Base-by-base conservation (phyloP, 2,329 filamentous ascomycete species). In the Fusarium beomiforme region DNA sequence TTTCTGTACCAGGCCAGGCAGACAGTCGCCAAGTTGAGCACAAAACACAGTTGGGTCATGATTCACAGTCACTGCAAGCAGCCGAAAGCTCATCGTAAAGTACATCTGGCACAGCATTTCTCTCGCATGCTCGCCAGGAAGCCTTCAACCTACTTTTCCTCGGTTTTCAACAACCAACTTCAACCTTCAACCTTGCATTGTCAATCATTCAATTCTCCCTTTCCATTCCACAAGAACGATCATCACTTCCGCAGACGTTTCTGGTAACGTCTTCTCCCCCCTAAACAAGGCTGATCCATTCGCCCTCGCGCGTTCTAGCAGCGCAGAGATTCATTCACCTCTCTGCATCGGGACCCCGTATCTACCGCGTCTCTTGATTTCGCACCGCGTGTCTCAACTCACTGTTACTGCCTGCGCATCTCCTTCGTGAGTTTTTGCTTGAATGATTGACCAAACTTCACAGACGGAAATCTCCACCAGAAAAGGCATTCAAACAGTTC, bases 51-150 rank as follows among this genome's bases (percentile, higher is more conserved):
- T 24, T 6, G 9, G 16, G 10, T 16, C 12, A 36, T 44, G 51
- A 44, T 21, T 55, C 37, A 44, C 19, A 33, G 26, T n/a, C 37
- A 24, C n/a, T 19, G 2, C 1, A 2, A 0, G 2, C 1, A 2
- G 0, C 9, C 24, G 12, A 4, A 44, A 4, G 12, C 3, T 1
- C 1, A 19, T 33, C 13, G 12, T 9, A n/a, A 24, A 8, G 21
- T 44, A 1, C 23, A 39, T 21, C 12, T 23, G 11, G 4, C 14
- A 0, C 16, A 5, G 33, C 19, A 12, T n/a, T 13, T 12, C 19
- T n/a, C 13, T 19, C 11, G 14, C 33, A 16, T 13, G 8, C 1
- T 8, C 6, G 26, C 8, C 26, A 29, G 26, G 26, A 21, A 12
- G 16, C 12, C 31, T 3, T n/a, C 17, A 34, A 4, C 3, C 21